Evolutionary conservation across 176 grass and related monocot genomes (phyloP).

Genomic region (Juncus inflexus): DNA sequence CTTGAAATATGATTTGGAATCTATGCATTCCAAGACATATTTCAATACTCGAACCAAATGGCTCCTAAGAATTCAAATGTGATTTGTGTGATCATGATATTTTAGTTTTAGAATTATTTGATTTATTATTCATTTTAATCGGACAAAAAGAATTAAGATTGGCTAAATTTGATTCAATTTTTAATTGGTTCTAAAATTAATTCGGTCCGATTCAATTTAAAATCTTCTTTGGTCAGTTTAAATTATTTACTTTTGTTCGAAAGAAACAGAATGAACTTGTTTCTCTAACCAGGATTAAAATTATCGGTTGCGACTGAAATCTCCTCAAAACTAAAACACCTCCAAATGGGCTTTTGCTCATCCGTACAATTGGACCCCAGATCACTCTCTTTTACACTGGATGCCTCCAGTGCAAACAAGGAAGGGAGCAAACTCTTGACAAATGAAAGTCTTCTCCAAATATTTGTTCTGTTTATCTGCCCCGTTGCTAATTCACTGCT

Average conservation of each 20-base stretch:
- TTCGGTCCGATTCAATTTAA: too few species aligned
- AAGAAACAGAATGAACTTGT: neutral
- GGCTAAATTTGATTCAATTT: too few species aligned
- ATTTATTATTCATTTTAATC: too few species aligned
- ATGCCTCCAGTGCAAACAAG: constrained; percentile 39
- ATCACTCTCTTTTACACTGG: constrained; percentile 40
- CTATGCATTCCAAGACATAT: too few species aligned
- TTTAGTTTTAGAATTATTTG: too few species aligned
- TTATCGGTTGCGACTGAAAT: constrained; percentile 62
- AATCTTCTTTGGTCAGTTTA: too few species aligned
- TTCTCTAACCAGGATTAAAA: constrained; percentile 57
- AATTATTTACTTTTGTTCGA: neutral
- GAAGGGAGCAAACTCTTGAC: constrained; percentile 66
- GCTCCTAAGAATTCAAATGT: too few species aligned
- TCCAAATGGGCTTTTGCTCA: constrained; percentile 70
- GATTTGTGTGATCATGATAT: too few species aligned
- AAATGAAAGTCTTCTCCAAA: constrained; percentile 67
- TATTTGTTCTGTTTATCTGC: constrained; percentile 35
- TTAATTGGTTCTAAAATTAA: too few species aligned
- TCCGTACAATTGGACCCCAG: constrained; percentile 31
- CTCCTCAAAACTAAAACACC: constrained; percentile 72
- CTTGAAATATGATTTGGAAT: too few species aligned
- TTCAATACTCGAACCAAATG: too few species aligned
- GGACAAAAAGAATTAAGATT: neutral
- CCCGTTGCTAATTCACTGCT: constrained; percentile 41